A percentile compares a stretch with the other conserved stretches of the same genome.
These are phyloP conservation scores for Ogataea thermomethanolica DNA, from an alignment of 805 yeast species.

Conservation along the genomic window DNA sequence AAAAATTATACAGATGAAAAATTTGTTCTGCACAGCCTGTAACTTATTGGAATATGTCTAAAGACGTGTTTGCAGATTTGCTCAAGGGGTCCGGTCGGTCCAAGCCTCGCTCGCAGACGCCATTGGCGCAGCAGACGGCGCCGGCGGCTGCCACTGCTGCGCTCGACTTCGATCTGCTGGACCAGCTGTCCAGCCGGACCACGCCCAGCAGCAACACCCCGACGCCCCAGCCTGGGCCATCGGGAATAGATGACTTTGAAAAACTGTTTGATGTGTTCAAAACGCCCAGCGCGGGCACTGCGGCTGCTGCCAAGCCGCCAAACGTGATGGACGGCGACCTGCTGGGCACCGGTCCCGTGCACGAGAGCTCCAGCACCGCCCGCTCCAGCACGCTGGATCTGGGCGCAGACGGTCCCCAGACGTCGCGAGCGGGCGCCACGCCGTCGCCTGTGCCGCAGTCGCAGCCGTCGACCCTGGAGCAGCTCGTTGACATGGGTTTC, in stretches of 20 bases:
- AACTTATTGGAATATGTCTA: slow-evolving; percentile 18
- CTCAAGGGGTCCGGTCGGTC: slow-evolving; percentile 31
- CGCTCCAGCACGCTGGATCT: neutral
- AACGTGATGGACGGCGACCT: neutral
- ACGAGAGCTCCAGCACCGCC: neutral
- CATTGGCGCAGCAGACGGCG: slow-evolving; percentile 34
- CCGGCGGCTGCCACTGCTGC: slow-evolving; percentile 27
- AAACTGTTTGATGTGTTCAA: slow-evolving; percentile 22
- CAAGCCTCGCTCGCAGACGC: slow-evolving; percentile 26
- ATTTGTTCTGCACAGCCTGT: slow-evolving; percentile 11
- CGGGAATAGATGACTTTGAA: slow-evolving; percentile 16
- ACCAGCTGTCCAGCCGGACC: slow-evolving; percentile 13
- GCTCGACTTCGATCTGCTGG: slow-evolving; percentile 37
- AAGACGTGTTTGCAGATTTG: slow-evolving; percentile 44
- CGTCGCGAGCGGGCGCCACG: no score
- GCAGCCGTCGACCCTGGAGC: slow-evolving; percentile 42
- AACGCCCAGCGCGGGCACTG: neutral
- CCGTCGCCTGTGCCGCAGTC: no score
- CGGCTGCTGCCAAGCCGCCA: no score
- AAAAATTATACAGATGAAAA: slow-evolving; percentile 1
- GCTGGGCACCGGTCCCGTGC: neutral
- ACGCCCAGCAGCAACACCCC: slow-evolving; percentile 9
- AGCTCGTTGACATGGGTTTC: slow-evolving; percentile 78
- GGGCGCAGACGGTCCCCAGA: no score
- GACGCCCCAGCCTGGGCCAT: slow-evolving; percentile 2